These are phyloP conservation scores for Rhazya stricta DNA, from an alignment of 257 asterid genomes.

Conservation along the genomic window DNA sequence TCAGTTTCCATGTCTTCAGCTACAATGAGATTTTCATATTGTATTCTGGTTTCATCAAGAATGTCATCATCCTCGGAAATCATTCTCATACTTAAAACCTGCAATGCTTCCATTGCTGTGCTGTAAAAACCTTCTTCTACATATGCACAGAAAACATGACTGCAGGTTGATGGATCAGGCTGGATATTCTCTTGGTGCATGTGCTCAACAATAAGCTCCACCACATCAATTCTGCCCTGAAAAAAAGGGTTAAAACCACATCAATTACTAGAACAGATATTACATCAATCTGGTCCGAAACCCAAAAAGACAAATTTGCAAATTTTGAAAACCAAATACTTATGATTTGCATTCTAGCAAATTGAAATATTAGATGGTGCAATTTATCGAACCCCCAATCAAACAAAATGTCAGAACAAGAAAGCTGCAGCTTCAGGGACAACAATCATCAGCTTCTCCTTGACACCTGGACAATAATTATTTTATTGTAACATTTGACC, in stretches of 20 bases:
- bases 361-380: neutral
- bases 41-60: slow-evolving; percentile 39
- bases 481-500: neutral
- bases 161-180: slow-evolving; percentile 79
- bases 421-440: slow-evolving; percentile 4
- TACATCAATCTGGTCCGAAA: neutral
- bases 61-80: slow-evolving; percentile 43
- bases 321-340: neutral
- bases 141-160: slow-evolving; percentile 62
- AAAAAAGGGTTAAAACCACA: slow-evolving; percentile 16
- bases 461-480: neutral
- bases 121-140: slow-evolving; percentile 40
- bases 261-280: neutral
- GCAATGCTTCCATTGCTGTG: slow-evolving; percentile 89
- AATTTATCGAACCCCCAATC: neutral
- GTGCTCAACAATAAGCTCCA: slow-evolving; percentile 66
- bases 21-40: slow-evolving; percentile 49
- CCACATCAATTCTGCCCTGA: slow-evolving; percentile 70
- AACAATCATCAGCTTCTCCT: neutral
- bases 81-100: slow-evolving; percentile 76
- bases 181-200: slow-evolving; percentile 65
- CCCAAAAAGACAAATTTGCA: neutral
- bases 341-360: neutral
- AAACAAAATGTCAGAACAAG: neutral
- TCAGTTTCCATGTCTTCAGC: slow-evolving; percentile 47